Conservation (phyloP, 345 rosid species). For the thale cress (Arabidopsis thaliana) region DNA sequence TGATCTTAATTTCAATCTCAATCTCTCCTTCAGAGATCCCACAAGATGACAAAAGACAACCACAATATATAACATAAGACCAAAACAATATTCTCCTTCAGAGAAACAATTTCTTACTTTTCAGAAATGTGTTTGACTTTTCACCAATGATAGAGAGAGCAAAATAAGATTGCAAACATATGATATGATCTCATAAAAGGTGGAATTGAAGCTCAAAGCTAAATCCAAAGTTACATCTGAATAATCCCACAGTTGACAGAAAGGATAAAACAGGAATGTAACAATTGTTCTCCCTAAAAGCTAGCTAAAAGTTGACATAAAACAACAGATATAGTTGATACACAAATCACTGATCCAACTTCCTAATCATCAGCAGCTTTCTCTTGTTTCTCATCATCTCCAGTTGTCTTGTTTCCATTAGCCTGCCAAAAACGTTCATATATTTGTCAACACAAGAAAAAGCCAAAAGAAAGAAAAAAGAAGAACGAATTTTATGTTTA, state of each 20-base stretch:
- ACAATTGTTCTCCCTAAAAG: slow-evolving; percentile 31
- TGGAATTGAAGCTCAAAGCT: slow-evolving; percentile 32
- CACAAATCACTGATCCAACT: slow-evolving; percentile 34
- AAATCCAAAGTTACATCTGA: slow-evolving; percentile 47
- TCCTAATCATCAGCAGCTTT: slow-evolving; percentile 57
- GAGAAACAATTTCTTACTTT: neutral
- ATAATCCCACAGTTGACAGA: slow-evolving; percentile 33
- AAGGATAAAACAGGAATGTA: slow-evolving; percentile 6
- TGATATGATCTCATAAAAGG: neutral
- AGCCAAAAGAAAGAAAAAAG: neutral
- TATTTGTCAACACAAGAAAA: neutral
- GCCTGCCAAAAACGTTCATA: slow-evolving; percentile 46
- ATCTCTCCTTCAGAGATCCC: neutral
- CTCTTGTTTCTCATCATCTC: slow-evolving; percentile 48
- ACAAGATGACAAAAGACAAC: slow-evolving; percentile 16
- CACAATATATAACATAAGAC: neutral
- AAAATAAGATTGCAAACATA: neutral
- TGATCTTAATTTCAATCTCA: neutral
- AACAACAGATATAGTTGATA: slow-evolving; percentile 32
- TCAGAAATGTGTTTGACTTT: neutral
- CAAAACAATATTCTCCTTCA: neutral
- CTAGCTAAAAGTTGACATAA: slow-evolving; percentile 34
- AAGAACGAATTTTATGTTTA: neutral
- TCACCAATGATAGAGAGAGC: neutral
- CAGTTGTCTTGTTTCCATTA: slow-evolving; percentile 52